Conservation (phyloP, 257 asterid species). For the Capsicum rhomboideum region DNA sequence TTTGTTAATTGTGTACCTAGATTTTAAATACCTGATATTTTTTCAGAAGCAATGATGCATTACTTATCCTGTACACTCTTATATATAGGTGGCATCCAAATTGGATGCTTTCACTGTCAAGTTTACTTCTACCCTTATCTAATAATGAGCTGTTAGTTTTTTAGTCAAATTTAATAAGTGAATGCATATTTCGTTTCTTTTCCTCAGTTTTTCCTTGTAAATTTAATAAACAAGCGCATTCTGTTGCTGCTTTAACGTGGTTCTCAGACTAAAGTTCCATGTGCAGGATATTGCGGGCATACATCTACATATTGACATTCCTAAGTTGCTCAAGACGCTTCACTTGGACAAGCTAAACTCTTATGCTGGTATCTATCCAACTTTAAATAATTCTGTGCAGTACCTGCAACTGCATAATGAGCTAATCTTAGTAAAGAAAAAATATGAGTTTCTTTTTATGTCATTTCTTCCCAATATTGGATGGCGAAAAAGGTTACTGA, state of each 20-base stretch:
- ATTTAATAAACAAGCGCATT: not conserved
- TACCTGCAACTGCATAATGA: not conserved
- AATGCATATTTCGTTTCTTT: not conserved
- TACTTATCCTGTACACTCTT: not conserved
- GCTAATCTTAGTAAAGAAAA: not conserved
- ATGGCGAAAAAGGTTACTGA: not conserved
- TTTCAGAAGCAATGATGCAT: not conserved
- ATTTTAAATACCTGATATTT: not conserved
- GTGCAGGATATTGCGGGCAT: conserved; percentile 92
- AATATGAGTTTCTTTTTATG: not conserved
- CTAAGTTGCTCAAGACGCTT: conserved; percentile 69
- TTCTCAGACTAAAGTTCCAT: not conserved
- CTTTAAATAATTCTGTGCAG: not conserved
- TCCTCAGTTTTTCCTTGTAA: not conserved
- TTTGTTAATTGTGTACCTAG: not conserved
- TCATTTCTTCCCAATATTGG: not conserved
- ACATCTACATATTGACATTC: conserved; percentile 78
- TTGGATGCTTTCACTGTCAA: not conserved
- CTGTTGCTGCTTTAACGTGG: not conserved
- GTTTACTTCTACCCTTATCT: not conserved
- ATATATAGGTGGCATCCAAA: not conserved
- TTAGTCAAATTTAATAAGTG: not conserved
- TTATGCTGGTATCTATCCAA: conserved; percentile 52
- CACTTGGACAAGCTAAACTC: conserved; percentile 76
- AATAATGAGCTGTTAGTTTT: not conserved